Conservation (phyloP, 2,329 filamentous ascomycete genomes). For the Ophiocordyceps australis region DNA sequence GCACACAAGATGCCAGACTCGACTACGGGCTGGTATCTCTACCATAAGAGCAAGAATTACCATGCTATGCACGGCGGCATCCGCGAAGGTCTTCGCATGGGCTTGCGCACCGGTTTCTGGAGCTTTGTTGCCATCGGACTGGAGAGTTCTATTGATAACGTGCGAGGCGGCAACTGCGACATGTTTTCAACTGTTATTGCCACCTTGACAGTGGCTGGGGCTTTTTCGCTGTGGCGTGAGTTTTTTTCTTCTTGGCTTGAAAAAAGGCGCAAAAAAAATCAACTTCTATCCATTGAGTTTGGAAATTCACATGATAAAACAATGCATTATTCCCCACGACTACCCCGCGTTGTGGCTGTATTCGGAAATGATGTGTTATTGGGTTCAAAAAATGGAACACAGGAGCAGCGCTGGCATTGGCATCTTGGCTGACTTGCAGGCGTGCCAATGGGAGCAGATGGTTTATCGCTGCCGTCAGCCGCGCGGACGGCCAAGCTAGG, state of each 20-base stretch:
- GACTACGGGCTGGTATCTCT: conserved; percentile 87
- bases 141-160: conserved; percentile 59
- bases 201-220: conserved; percentile 66
- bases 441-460: too few species aligned
- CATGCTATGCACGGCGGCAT: conserved; percentile 61
- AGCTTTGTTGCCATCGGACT: conserved; percentile 60
- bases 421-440: too few species aligned
- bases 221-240: conserved; percentile 76
- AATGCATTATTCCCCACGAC: too few species aligned
- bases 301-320: too few species aligned
- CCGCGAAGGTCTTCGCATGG: conserved; percentile 63
- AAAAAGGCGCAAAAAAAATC: too few species aligned
- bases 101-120: conserved; percentile 51
- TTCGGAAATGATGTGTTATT: too few species aligned
- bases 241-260: conserved; percentile 5
- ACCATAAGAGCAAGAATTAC: conserved; percentile 97
- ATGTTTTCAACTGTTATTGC: conserved; percentile 68
- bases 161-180: conserved; percentile 51
- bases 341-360: too few species aligned
- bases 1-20: conserved; percentile 78
- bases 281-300: too few species aligned
- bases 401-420: too few species aligned
- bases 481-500: conserved; percentile 67
- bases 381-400: too few species aligned
- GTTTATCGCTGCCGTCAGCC: conserved; percentile 59